phyloP scores from a whole-genome alignment of 2,329 filamentous ascomycete genomes.

The Hypoxylon sp. region DNA sequence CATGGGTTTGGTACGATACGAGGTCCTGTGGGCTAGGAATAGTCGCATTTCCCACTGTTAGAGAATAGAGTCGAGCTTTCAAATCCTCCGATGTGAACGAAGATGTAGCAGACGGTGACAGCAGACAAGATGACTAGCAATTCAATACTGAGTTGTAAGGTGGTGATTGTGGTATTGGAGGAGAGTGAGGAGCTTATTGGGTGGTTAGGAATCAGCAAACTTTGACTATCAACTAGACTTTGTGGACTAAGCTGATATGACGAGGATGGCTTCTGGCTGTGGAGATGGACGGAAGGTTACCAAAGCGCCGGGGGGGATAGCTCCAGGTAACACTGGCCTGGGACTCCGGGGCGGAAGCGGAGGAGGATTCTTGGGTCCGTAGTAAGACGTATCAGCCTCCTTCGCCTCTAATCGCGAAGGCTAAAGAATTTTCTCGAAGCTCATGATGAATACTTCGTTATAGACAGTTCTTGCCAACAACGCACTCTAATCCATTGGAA shows the following conservation, averaged over 20 bases:
- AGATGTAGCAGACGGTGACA: background rate
- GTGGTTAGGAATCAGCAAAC: background rate
- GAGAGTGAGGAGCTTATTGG: too few species aligned
- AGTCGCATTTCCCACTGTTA: constrained; percentile 11
- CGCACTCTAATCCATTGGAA: constrained; percentile 1
- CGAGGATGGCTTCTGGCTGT: constrained; percentile 7
- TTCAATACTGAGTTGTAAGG: background rate
- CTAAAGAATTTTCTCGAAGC: background rate
- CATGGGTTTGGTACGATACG: background rate
- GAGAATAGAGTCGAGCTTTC: constrained; percentile 22
- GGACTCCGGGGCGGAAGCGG: constrained; percentile 46
- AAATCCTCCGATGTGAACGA: constrained; percentile 5
- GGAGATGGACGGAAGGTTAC: constrained; percentile 38
- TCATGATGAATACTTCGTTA: background rate
- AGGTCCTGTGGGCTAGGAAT: background rate
- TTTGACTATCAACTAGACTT: background rate
- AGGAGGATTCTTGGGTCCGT: constrained; percentile 32
- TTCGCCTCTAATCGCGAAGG: constrained; percentile 3
- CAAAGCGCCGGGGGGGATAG: constrained; percentile 29
- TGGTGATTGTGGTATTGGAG: background rate
- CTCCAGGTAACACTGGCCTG: constrained; percentile 18
- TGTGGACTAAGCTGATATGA: constrained; percentile 18
- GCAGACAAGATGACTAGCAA: background rate
- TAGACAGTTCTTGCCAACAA: background rate
- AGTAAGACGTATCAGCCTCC: constrained; percentile 32